Evolutionary conservation across 2,329 filamentous ascomycete genomes (phyloP).

Genomic region (Diaporthe humulicola): DNA sequence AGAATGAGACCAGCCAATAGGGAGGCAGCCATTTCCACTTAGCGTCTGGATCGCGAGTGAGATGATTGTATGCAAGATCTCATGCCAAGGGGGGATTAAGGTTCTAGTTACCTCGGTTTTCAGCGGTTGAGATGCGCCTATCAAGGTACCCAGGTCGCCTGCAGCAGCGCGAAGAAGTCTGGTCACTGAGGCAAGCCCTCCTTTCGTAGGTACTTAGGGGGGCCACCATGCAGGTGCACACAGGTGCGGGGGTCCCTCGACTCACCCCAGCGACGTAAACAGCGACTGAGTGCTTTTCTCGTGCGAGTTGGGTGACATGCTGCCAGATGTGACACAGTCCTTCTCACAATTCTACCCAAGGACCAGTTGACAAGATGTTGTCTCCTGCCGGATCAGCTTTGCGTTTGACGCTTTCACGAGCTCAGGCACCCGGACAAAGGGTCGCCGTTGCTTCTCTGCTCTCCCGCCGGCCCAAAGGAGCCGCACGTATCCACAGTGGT

Average conservation of each 20-base stretch:
- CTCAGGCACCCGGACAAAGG: not conserved
- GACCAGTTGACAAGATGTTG: constrained; percentile 23
- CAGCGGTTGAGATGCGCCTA: not conserved
- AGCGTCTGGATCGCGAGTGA: not conserved
- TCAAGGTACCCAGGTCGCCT: not conserved
- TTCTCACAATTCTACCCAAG: not conserved
- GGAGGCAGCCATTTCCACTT: not conserved
- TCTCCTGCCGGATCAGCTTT: constrained; percentile 2
- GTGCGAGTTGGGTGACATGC: not conserved
- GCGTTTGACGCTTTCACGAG: constrained; percentile 20
- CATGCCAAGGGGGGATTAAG: not conserved
- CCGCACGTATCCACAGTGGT: constrained; percentile 9
- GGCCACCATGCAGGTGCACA: not conserved
- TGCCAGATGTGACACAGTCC: constrained; percentile 4
- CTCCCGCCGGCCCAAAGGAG: constrained; percentile 17
- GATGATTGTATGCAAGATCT: constrained; percentile 16
- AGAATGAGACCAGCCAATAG: not conserved
- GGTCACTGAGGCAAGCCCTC: constrained; percentile 1
- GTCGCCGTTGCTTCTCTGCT: constrained; percentile 6
- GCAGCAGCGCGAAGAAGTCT: not conserved
- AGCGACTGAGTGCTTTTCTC: not conserved
- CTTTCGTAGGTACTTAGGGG: not conserved
- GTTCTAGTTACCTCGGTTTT: constrained; percentile 16
- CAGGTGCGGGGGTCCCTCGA: constrained; percentile 18
- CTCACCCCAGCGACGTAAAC: not conserved